These are phyloP conservation scores for Oropetium thomaeum DNA, from an alignment of 176 grass and related monocot species.

Conservation along the genomic window DNA sequence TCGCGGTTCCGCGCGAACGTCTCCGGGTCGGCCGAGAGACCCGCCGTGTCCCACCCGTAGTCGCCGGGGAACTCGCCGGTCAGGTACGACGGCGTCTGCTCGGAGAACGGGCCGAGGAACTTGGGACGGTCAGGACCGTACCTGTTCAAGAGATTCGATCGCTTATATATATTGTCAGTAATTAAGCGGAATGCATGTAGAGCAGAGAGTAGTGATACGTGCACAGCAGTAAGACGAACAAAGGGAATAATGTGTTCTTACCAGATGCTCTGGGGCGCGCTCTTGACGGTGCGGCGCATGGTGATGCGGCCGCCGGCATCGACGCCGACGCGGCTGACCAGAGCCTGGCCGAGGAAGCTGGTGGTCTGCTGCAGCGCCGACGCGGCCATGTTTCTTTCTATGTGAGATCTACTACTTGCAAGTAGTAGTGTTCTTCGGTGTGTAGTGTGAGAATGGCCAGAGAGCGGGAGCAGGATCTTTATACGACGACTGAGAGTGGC, in stretches of 20 bases:
- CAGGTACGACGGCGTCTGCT: conserved; percentile 81
- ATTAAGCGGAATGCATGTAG: background rate
- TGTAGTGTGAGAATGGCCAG: too few relatives aligned
- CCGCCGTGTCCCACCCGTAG: conserved; percentile 93
- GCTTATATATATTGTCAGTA: background rate
- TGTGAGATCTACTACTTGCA: too few relatives aligned
- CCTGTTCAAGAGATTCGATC: conserved; percentile 21
- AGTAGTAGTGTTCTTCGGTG: background rate
- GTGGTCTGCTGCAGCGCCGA: conserved; percentile 61
- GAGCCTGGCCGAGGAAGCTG: conserved; percentile 52
- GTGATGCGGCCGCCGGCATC: conserved; percentile 58
- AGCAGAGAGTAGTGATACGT: background rate
- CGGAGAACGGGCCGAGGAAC: conserved; percentile 93
- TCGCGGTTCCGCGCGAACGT: conserved; percentile 77
- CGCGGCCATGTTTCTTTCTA: conserved; percentile 43
- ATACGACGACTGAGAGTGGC: conserved; percentile 13
- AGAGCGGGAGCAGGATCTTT: conserved; percentile 33
- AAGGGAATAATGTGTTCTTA: background rate
- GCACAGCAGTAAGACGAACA: too few relatives aligned
- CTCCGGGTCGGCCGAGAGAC: conserved; percentile 81
- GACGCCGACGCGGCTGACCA: conserved; percentile 47
- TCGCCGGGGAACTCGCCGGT: conserved; percentile 90
- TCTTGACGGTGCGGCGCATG: conserved; percentile 75
- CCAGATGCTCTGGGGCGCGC: conserved; percentile 74
- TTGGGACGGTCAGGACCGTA: conserved; percentile 72